Base-by-base conservation (phyloP, 2,329 filamentous ascomycete species). In the Alternaria dauci region DNA sequence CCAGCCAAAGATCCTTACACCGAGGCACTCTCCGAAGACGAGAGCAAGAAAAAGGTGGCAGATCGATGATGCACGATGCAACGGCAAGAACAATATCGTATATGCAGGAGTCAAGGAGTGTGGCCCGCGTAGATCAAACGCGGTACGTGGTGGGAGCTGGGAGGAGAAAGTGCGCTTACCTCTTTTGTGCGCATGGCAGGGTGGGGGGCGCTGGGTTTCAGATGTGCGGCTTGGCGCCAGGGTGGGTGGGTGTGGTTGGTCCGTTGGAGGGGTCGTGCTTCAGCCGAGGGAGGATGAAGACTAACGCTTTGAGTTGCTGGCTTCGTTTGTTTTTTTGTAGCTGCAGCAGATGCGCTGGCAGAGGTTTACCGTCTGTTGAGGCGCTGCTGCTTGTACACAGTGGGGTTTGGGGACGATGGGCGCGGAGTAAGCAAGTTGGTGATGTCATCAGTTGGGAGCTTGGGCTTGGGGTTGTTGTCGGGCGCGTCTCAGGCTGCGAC, bases 121-220 rank as follows among this genome's bases (percentile, higher is more conserved):
- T 55, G 48, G 53, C 20, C 50, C 26, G 38, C 50, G 51, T 53
- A 57, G 61, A 63, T 63, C 61, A 63, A 60, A 63, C 61, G 52
- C 18, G 39, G 28, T 48, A 11, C 44, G 26, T 46, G 52, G 48
- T 26, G 20, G 44, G 28, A 34, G 9, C 20, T 51, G 20, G 42
- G 16, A 46, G n/a, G n/a, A 20, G 34, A 18, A 36, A 23, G 18
- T 9, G 39, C 23, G 52, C 47, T 51, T 26, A 12, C 16, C 28
- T 16, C 23, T 57, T 47, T 47, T 30, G 28, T 30, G 28, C 47
- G 46, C 16, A 36, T 50, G 8, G 52, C 54, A 51, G 44, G 44
- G 28, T 20, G 28, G 38, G 38, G 6, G 9, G 9, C 38, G 38
- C 18, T 20, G 39, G 46, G 46, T 62, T 62, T 62, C 59, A 62